Base-by-base conservation (phyloP, 1,139 yeast species). In the Taiozyma sp. region DNA sequence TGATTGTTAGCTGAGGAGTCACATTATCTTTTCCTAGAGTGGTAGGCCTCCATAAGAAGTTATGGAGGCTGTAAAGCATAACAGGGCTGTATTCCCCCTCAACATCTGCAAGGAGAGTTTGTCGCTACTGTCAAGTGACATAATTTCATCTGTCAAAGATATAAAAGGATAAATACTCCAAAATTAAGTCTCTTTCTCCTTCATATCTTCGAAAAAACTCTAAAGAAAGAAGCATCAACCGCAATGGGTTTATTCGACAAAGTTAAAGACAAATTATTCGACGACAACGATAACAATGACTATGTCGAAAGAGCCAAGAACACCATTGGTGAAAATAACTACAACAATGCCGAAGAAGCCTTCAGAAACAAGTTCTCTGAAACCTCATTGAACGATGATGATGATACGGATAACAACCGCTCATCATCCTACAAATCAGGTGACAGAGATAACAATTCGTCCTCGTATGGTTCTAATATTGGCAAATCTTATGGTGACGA, bases 231-330 rank as follows among this genome's bases (percentile, higher is more conserved):
- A 32, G 7, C 16, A 32, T 32, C 19, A 32, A n/a, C 30, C 45
- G 61, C 40, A 55, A 69, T 69, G 72, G 70, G 71, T 45, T 59
- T 69, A 38, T 62, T 67, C 48, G 70, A 67, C 53, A 64, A 57
- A 49, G 65, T 66, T 28, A 65, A 57, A 48, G 56, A 54, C 42
- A 42, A 47, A 29, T 32, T 10, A 22, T 49, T 19, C 45, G 44
- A 45, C 45, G 51, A 51, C 22, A 34, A 54, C 45, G 34, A 46
- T 39, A 47, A 54, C 51, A 49, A 48, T 32, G 66, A 64, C 47
- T 54, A 53, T 40, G 55, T 65, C 29, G 49, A 54, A 27, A 57
- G 54, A 41, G 60, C 63, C 32, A 67, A 62, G 54, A 44, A 51
- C 4, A 48, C 45, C 9, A 46, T 51, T 19, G 55, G 69, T 27